Evolutionary conservation across 1,284 basidiomycete species (phyloP), one percentile per base, ranked within the genome.

Genomic region (Pyrrhoderma noxium): DNA sequence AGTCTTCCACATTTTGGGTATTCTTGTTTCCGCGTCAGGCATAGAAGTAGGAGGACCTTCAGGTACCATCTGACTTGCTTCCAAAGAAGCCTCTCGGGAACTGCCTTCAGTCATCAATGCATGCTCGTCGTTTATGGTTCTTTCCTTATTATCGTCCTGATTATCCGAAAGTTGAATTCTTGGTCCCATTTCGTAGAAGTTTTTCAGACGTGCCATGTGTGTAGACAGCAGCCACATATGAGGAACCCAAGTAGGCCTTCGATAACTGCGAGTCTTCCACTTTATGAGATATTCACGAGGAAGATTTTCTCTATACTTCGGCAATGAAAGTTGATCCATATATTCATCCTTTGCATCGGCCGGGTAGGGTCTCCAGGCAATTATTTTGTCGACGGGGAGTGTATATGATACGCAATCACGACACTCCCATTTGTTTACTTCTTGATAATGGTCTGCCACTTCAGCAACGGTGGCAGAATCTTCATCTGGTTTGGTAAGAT

Each of bases 281-380:
- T 96, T 96, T 53, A 95, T 80, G 8, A 96, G 79, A 62, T 96
- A 95, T 66, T 94, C 90, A 51, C 92, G 73, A 18, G 88, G 87
- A 11, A 93, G 72, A 41, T 69, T 61, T 25, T 71, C 67, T 63
- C 82, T 89, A 64, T 74, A 73, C 59, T 80, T 69, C 1, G 77
- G 72, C 18, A 69, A 60, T 56, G 79, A 71, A 50, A 70, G 68
- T 16, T 61, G 56, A 9, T 67, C 59, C 27, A 62, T 66, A 31
- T 68, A 57, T 2, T 76, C 68, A 62, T 88, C 81, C 7, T 73
- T 62, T 23, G 79, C 81, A 55, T 75, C 73, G 1, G 75, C 65
- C 23, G 87, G 87, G 60, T 78, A 82, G 7, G 89, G 85, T 35
- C 91, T 76, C 93, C 93, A 97, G 0, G 92, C 93, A 39, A 96